Evolutionary conservation across 2,329 filamentous ascomycete species (phyloP).

Genomic region (Cercospora sesami): DNA sequence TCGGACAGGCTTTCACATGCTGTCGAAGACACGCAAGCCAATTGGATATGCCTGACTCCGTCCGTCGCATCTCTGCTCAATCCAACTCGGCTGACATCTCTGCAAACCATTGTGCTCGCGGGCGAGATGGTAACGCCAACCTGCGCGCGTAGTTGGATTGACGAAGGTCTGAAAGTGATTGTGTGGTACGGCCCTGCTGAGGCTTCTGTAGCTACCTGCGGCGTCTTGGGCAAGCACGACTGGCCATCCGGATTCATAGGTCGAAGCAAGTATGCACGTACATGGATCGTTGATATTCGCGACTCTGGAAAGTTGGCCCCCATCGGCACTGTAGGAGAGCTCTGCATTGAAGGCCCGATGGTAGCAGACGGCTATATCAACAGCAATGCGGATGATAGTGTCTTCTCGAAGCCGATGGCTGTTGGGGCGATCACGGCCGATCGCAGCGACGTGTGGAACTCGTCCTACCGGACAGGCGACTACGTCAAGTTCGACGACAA

Average conservation of each 20-base stretch:
- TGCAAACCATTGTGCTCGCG: background rate
- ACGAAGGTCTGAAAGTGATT: slow-evolving; percentile 31
- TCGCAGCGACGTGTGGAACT: background rate
- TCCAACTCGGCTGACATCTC: slow-evolving; percentile 43
- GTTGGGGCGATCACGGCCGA: slow-evolving; percentile 1
- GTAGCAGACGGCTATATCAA: slow-evolving; percentile 49
- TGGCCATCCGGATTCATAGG: slow-evolving; percentile 18
- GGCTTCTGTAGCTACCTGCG: slow-evolving; percentile 17
- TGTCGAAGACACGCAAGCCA: background rate
- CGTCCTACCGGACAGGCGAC: slow-evolving; percentile 23
- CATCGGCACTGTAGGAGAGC: slow-evolving; percentile 50
- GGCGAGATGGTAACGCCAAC: slow-evolving; percentile 13
- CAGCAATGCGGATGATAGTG: slow-evolving; percentile 8
- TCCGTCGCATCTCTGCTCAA: slow-evolving; percentile 53
- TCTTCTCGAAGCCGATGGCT: background rate
- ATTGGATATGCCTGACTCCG: slow-evolving; percentile 57
- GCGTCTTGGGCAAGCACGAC: background rate
- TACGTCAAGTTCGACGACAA: slow-evolving; percentile 19
- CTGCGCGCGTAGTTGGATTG: background rate
- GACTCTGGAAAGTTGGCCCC: slow-evolving; percentile 38
- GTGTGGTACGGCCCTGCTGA: slow-evolving; percentile 47
- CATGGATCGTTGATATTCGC: slow-evolving; percentile 37
- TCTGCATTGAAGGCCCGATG: slow-evolving; percentile 49
- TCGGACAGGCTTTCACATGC: slow-evolving; percentile 53
- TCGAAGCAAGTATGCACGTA: slow-evolving; percentile 15